Evolutionary conservation across 148 eudicot species (phyloP).

Genomic region (Dysphania ambrosioides): DNA sequence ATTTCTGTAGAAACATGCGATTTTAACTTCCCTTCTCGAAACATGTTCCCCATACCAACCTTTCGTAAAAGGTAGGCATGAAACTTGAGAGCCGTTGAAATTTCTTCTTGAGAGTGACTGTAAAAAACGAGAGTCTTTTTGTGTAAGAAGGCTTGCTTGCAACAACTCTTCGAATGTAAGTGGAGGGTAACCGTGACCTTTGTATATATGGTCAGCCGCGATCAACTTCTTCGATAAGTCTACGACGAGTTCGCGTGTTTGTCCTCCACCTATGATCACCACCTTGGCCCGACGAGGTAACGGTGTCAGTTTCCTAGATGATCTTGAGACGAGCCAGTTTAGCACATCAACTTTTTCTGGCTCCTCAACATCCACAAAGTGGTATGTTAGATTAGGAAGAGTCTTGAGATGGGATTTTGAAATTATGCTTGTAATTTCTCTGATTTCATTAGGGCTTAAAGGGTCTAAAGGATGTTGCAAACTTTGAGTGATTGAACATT

Average conservation of each 20-base stretch:
- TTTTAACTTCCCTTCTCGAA: conserved; percentile 43
- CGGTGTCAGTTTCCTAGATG: background rate
- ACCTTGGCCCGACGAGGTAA: conserved; percentile 66
- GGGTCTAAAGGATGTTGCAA: conserved; percentile 71
- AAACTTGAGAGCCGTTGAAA: conserved; percentile 59
- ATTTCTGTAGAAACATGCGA: conserved; percentile 60
- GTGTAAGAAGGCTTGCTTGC: conserved; percentile 42
- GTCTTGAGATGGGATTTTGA: conserved; percentile 46
- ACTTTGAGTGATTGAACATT: conserved; percentile 6
- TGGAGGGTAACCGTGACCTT: conserved; percentile 75
- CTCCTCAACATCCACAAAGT: conserved; percentile 78
- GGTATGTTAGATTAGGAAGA: conserved; percentile 53
- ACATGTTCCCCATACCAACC: conserved; percentile 77
- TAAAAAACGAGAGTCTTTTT: conserved; percentile 36
- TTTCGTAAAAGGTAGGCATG: conserved; percentile 64
- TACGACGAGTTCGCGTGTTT: conserved; percentile 56
- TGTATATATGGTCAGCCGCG: conserved; percentile 42
- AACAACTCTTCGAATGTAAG: conserved; percentile 51
- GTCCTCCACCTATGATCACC: conserved; percentile 49
- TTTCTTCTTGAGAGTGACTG: conserved; percentile 55
- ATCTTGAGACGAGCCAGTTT: conserved; percentile 35
- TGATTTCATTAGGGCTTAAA: conserved; percentile 53
- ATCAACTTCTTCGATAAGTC: conserved; percentile 41
- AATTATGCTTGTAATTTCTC: conserved; percentile 37
- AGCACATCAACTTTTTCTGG: conserved; percentile 62